Base-by-base conservation (phyloP, 257 asterid species). In the Solanum peruvianum region DNA sequence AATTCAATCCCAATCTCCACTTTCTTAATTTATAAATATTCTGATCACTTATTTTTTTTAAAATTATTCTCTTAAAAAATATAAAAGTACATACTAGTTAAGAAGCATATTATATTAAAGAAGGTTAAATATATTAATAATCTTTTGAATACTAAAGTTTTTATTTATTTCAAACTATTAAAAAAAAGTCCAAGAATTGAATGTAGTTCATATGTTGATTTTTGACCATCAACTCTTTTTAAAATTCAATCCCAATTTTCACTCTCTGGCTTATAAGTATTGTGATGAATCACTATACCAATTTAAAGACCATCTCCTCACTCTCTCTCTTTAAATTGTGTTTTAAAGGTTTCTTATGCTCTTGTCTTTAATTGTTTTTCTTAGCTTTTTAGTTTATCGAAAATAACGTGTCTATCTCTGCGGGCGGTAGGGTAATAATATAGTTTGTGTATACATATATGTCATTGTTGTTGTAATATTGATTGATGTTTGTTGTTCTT, bases 331-430 rank as follows among this genome's bases (percentile, higher is more conserved):
- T 47, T 47, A 39, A 75, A 7, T 23, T 60, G 14, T 60, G 69
- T 75, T 25, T 21, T 75, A 11, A 39, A 75, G 52, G 82, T 75
- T 73, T 37, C 29, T 73, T 73, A 47, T 47, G 15, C n/a, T 6
- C 20, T 20, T 6, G 29, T 9, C 25, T 21, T 7, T 8, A 11
- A 0, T 33, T 35, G 80, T 35, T 18, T 37, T 72, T 60, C 4
- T 60, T 21, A 20, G 13, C 23, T 72, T 37, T 47, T 14, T 47
- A 47, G 0, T 47, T 47, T 47, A 47, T 47, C 3, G 8, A 47
- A 13, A 47, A 14, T 1, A 47, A 47, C 58, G 0, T 14, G 0
- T 47, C 20, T 13, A 13, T 0, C 20, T 47, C 2, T 2, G 7
- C 39, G 39, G 7, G 5, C 6, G 37, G 39, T 1, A 2, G 6